Base-by-base conservation (phyloP, 2,329 filamentous ascomycete genomes). In the Epichloe typhina region DNA sequence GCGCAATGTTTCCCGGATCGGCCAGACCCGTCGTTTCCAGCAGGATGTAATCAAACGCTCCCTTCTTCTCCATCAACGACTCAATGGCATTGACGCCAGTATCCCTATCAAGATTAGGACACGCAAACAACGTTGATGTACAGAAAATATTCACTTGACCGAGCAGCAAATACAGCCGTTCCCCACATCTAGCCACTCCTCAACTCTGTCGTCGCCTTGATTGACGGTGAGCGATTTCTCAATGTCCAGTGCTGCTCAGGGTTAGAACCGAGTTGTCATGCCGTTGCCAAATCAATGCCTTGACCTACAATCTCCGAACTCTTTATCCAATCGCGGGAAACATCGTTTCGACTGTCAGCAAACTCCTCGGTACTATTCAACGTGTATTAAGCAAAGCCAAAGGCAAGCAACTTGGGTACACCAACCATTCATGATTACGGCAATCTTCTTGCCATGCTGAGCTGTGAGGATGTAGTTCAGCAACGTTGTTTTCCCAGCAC, bases 101-200 rank as follows among this genome's bases (percentile, higher is more conserved):
- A 65, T 98, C 93, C 70, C 86, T 90, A 44, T 0, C 19, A 5
- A 36, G 5, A 12, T 49, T 40, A 43, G 41, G 35, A 42, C 11
- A 47, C 33, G 39, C 23, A 46, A 23, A n/a, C 5, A 26, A 4
- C 9, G 2, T n/a, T 8, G 6, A 9, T 3, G 12, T n/a, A 15
- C 15, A 39, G 12, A 0, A 19, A 36, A 7, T 13, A 57, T 63
- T 52, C 73, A 90, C 82, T 96, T 98, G 60, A 97, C 90, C 3
- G 89, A 95, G 69, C 93, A 98, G 70, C 93, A 98, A 57, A 98
- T 89, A 65, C 93, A 98, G 55, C 93, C 93, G 59, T 98, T 98
- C 49, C 88, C 89, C 49, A 98, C 82, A 55, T 96, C 90, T 31
- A 98, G 80, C 87, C 94, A 98, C 72, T 95, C 89, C 63, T 93